Base-by-base conservation (phyloP, 768 basidiomycete genomes). In the Hygrocybe punicea region DNA sequence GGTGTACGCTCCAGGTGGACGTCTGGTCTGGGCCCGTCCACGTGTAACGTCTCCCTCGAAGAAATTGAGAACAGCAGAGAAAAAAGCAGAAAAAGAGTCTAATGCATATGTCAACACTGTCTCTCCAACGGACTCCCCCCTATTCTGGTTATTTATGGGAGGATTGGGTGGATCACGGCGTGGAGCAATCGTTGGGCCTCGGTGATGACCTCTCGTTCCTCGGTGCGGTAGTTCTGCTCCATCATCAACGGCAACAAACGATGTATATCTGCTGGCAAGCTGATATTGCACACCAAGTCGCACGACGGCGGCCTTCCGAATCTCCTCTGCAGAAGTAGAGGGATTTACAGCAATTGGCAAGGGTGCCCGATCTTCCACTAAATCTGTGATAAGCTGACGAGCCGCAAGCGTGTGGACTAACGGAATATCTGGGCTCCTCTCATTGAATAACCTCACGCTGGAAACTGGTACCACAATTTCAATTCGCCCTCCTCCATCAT, bases 341-440 rank as follows among this genome's bases (percentile, higher is more conserved):
- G 51, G 59, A 6, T 62, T 59, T 6, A 68, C 56, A 4, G 72
- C 58, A 9, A 51, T 58, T 4, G 73, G 75, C 21, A 76, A 67
- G n/a, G 69, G 70, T 17, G 69, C 70, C 19, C 56, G 62, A 4
- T 58, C 55, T 23, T 75, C 76, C 46, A 78, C 73, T 42, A 84
- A 65, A 16, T 82, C 82, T 60, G 76, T 76, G n/a, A 86, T 80
- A 25, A 86, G 70, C 13, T 71, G 69, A 56, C 79, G 77, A 2
- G 83, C 84, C 5, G 82, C 78, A 37, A 86, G 69, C 0, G 78
- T 76, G 62, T 86, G 85, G 24, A 86, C 64, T 14, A 80, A 68
- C 21, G 73, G 71, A 16, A 73, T 49, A 9, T 66, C 55, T 61
- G 73, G 49, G 57, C 71, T 52, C 25, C 65, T 60, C 70, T 78